These are phyloP conservation scores for Mucor circinelloides DNA, from an alignment of 371 early-diverging fungal species.

Conservation along the genomic window DNA sequence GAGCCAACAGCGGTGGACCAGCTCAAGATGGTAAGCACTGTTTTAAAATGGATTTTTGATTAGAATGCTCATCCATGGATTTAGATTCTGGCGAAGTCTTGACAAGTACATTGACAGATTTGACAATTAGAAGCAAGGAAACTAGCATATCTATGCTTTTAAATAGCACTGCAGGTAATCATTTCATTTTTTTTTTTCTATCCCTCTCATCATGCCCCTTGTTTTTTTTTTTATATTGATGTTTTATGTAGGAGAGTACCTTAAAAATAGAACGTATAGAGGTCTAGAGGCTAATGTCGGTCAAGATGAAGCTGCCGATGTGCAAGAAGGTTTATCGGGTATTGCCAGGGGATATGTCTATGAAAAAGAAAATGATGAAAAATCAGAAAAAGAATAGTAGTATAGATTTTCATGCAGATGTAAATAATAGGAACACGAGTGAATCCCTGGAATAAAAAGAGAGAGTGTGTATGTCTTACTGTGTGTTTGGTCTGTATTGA, in stretches of 20 bases:
- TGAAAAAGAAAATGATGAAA: conserved; percentile 30
- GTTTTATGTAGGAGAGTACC: conserved; percentile 54
- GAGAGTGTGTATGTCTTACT: background rate
- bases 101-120: conserved; percentile 50
- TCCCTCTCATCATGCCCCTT: background rate
- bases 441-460: background rate
- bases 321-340: conserved; percentile 82
- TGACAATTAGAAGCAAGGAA: conserved; percentile 61
- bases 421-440: background rate
- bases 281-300: conserved; percentile 80
- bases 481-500: background rate
- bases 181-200: background rate
- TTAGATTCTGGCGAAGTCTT: conserved; percentile 25
- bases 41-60: background rate
- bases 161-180: conserved; percentile 76
- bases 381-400: background rate
- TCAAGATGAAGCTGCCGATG: conserved; percentile 63
- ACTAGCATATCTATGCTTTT: conserved; percentile 66
- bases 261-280: conserved; percentile 73
- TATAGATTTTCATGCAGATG: background rate
- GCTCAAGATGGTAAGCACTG: conserved; percentile 26
- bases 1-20: conserved; percentile 17
- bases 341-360: conserved; percentile 82
- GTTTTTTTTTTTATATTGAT: background rate
- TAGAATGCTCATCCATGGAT: background rate